Evolutionary conservation across 1,284 basidiomycete species (phyloP).

Genomic region (Apiotrichum domesticum): DNA sequence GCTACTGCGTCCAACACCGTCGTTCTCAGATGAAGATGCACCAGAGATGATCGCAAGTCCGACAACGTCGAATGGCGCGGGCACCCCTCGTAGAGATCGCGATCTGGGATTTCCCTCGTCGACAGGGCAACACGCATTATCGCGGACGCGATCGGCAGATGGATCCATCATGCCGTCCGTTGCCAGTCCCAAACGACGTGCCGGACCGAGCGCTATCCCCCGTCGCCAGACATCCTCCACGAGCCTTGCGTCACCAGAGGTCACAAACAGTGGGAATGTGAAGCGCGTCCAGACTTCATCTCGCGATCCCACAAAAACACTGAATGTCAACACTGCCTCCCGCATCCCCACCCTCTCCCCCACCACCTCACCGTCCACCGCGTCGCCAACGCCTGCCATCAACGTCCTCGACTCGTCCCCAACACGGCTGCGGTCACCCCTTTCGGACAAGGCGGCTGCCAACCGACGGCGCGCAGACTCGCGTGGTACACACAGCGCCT

Average conservation of each 20-base stretch:
- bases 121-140: neutral
- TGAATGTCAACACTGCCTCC: too few species aligned
- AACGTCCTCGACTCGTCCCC: neutral
- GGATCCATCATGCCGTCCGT: too few species aligned
- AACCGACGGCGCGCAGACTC: neutral
- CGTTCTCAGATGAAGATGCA: neutral
- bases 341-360: neutral
- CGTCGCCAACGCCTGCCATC: neutral
- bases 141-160: neutral
- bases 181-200: neutral
- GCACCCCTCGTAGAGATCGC: neutral
- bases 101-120: neutral
- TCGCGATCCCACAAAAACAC: too few species aligned
- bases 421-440: neutral
- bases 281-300: too few species aligned
- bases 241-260: too few species aligned
- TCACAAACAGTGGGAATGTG: too few species aligned
- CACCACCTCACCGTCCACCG: neutral
- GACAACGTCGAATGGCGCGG: neutral
- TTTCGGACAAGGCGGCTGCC: too few species aligned
- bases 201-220: too few species aligned
- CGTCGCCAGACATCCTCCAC: neutral
- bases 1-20: neutral
- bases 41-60: neutral
- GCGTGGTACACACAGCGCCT: too few species aligned